These are phyloP conservation scores for Aurifilum marmelostoma DNA, from an alignment of 2,329 filamentous ascomycete genomes.

Conservation along the genomic window DNA sequence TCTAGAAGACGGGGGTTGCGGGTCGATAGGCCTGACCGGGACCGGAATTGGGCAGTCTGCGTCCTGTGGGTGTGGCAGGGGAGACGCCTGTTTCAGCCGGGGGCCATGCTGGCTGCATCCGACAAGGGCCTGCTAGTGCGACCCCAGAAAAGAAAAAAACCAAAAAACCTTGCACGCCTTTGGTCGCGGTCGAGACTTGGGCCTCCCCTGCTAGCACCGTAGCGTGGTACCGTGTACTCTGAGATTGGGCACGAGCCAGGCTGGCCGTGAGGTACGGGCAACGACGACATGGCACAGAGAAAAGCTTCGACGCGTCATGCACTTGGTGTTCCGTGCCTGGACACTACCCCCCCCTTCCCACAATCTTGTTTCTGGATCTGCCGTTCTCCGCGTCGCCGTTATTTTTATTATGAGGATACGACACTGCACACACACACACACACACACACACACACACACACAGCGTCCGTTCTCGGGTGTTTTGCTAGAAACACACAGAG, in stretches of 20 bases:
- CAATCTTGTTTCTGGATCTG: conserved; percentile 19
- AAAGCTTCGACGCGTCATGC: conserved; percentile 29
- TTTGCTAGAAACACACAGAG: conserved; percentile 11
- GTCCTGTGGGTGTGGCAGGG: conserved; percentile 52
- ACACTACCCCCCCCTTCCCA: background rate
- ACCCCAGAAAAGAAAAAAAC: conserved; percentile 24
- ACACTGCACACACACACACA: conserved; percentile 6
- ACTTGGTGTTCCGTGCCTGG: conserved; percentile 19
- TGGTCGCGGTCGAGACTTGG: conserved; percentile 25
- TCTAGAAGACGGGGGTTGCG: conserved; percentile 47
- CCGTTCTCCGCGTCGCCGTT: conserved; percentile 9
- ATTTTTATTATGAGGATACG: conserved; percentile 13
- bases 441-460: background rate
- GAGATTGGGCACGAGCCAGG: conserved; percentile 26
- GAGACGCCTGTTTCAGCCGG: conserved; percentile 56
- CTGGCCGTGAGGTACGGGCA: conserved; percentile 31
- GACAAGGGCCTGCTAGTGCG: conserved; percentile 40
- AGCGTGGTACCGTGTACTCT: background rate
- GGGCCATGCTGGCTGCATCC: conserved; percentile 43
- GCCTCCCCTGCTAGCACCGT: conserved; percentile 12
- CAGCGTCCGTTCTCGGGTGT: conserved; percentile 2
- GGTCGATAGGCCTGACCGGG: conserved; percentile 50
- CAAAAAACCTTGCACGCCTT: no score
- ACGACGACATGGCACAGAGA: conserved; percentile 31
- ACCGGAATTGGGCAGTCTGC: conserved; percentile 43